Base-by-base conservation (phyloP, 2,329 filamentous ascomycete species). In the Colletotrichum eremochloae region DNA sequence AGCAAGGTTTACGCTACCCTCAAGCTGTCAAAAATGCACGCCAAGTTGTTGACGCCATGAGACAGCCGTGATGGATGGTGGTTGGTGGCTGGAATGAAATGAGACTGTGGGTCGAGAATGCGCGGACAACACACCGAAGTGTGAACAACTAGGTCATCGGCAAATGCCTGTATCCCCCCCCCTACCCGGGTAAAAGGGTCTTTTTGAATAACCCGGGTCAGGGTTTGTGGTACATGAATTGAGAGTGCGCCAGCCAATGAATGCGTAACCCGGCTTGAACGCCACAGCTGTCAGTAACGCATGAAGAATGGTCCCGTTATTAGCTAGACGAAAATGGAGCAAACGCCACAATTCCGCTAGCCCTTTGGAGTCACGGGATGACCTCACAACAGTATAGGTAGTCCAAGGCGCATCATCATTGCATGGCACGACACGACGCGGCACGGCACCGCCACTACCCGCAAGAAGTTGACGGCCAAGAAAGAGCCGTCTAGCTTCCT, bases 91-190 rank as follows among this genome's bases (percentile, higher is more conserved):
- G 46, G 44, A 44, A 52, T 55, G 44, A 60, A 60, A 71, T 68
- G 58, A 68, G 42, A 36, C 31, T 33, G 52, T 63, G 65, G 65
- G 68, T 63, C 64, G 68, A 24, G 36, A 18, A 58, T 48, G 15
- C 64, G 52, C 24, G 57, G 67, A 33, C 61, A 31, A 33, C 29
- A 33, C 50, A 31, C 29, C 15, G 29, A 31, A 3, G 50, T 53
- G 29, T 33, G 14, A 53, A 24, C 29, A 56, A 24, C 24, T 24
- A 24, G 31, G 52, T 18, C 29, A 42, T 42, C 53, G 58, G 33
- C 24, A 31, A 61, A 11, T 46, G 20, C 52, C 15, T 52, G 50
- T 31, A 29, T 53, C 11, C 29, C 18, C 33, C 18, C 33, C 50
- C 50, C 50, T 53, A 53, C 50, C 50, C 24, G 24, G 50, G 29